Base-by-base conservation (phyloP, 129 eudicot species). In the Pseudognaphalium luteoalbum region DNA sequence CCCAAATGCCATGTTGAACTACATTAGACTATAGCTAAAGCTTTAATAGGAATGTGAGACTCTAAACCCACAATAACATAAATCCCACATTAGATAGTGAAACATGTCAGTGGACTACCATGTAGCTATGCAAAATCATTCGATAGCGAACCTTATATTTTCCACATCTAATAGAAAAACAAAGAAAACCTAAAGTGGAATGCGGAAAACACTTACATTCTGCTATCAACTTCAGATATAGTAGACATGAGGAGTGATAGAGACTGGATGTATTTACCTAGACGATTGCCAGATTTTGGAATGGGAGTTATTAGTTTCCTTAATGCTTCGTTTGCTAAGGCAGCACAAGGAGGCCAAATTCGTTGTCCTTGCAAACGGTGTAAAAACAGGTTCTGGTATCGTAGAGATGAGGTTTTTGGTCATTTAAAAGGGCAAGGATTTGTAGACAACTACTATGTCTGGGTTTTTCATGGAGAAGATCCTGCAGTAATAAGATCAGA, bases 381-480 rank as follows among this genome's bases (percentile, higher is more conserved):
- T 35, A 35, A 12, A 16, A 66, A 66, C 16, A 16, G 51, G 30
- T 66, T 33, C n/a, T 66, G 71, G 71, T 66, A 33, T 66, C 71
- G 51, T 15, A 66, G 71, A 66, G 71, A 66, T 66, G 71, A 66
- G 35, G 71, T 35, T 4, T 66, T 66, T 3, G 51, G 2, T 66
- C 71, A 34, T 35, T 66, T 35, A 35, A 66, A 34, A 66, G 71
- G 54, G 6, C 22, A 41, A n/a, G 66, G 66, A 21, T 61, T 22
- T 61, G 66, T 25, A 61, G 66, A 61, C 12, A 25, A 61, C 66
- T 25, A 25, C 34, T 21, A 22, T 61, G 33, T 61, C 2, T 61
- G 66, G 66, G 29, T 67, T 67, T 67, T 67, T 67, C 72, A 67
- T 67, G 72, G 72, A 67, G 72, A 67, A 67, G 10, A 66, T 34